Evolutionary conservation across 306 rosid species (phyloP), one percentile per base, ranked within the genome.

Genomic region (Pterocarpus santalinus): DNA sequence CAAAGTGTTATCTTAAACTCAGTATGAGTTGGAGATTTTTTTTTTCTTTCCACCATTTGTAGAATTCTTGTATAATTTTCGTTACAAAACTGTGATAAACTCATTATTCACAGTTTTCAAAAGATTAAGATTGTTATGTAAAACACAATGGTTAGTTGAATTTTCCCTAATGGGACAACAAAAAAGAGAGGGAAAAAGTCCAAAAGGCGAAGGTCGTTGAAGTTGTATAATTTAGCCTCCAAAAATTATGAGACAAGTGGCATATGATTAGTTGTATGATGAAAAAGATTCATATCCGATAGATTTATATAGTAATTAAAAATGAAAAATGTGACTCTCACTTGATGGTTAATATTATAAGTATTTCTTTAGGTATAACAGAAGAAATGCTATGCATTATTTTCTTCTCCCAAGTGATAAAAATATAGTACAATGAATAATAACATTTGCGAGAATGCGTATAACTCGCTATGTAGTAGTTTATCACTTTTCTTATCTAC

Each of bases 191-290:
- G 15, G 35, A 15, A 17, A 49, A 49, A 30, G 15, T 4, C 9
- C 22, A 34, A 63, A 51, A 63, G 13, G 4, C 2, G 8, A 63
- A 5, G n/a, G 4, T 32, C n/a, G 76, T 8, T 72, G 35, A 32
- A 1, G 34, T 13, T 47, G 44, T 49, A 49, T 2, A 72, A 52
- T 53, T 32, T 52, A 58, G 41, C 78, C 69, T 11, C 41, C 30
- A 58, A 46, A 79, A 33, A 22, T 35, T 60, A 46, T 60, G 61
- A 52, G 35, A 11, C 28, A 33, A 69, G 77, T 35, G 34, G 44
- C 55, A 17, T 46, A 49, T 79, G 65, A 69, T 57, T 69, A 34
- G 41, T 17, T 33, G 53, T 47, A 13, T 35, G 64, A 70, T 79
- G 56, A 57, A 14, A 78, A 69, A 35, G 13, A 53, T 78, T 61